Percentiles rank a stretch among this genome's conserved stretches.
phyloP scores from a whole-genome alignment of 2,329 filamentous ascomycete species.

The Myotisia sp. region DNA sequence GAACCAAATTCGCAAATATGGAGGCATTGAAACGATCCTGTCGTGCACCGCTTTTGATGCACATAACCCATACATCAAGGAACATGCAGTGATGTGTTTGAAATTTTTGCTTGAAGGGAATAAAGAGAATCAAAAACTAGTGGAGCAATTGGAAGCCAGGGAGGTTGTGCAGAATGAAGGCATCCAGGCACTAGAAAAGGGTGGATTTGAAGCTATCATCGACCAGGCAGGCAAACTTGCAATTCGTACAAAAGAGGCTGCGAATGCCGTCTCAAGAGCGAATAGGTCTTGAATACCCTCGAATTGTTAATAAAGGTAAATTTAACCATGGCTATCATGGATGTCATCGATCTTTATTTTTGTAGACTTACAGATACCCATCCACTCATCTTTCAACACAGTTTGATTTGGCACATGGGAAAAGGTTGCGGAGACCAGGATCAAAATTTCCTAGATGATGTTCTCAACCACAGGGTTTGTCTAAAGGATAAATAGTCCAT shows the following conservation, averaged over 20 bases:
- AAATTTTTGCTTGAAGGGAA: constrained; percentile 50
- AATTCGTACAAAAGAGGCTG: constrained; percentile 25
- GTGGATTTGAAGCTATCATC: constrained; percentile 31
- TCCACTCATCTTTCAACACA: too few species aligned
- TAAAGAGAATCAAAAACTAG: constrained; percentile 39
- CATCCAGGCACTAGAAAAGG: constrained; percentile 25
- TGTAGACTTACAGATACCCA: too few species aligned
- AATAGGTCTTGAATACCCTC: too few species aligned
- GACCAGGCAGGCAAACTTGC: constrained; percentile 30
- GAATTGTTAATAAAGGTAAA: too few species aligned
- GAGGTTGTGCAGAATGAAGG: constrained; percentile 30
- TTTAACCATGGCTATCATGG: too few species aligned
- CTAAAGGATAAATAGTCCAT: too few species aligned
- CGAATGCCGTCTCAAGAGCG: too few species aligned
- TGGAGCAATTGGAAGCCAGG: constrained; percentile 33
- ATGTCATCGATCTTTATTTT: too few species aligned
- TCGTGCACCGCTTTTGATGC: constrained; percentile 86
- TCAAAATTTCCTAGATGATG: too few species aligned
- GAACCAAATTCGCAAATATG: constrained; percentile 69
- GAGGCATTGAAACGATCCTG: constrained; percentile 73
- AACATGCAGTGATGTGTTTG: constrained; percentile 77
- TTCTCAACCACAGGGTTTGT: too few species aligned
- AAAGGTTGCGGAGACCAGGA: too few species aligned
- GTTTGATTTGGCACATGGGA: too few species aligned
- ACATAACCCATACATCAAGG: constrained; percentile 85